Evolutionary conservation across 805 yeast species (phyloP), one percentile per base, ranked within the genome.

Genomic region (Saccharomyces mikatae): DNA sequence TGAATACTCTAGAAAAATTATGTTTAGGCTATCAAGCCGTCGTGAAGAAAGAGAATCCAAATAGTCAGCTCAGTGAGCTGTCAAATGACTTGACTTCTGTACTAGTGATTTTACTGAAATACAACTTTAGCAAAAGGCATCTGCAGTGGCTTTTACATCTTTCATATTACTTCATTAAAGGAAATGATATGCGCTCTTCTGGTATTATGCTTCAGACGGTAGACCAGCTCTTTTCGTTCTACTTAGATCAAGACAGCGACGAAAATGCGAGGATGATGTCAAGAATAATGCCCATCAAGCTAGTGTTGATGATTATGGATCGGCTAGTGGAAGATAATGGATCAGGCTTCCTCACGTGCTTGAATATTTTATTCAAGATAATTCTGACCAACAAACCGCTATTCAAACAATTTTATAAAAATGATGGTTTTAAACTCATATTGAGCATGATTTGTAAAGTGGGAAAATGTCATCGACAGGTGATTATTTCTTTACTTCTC

Each of bases 241-340:
- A 74, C 8, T 49, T 80, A 6, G 66, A 73, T 57, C 56, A 76
- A 54, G 66, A 78, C 65, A 55, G 78, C 41, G 60, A 76, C 57
- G 80, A 78, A 41, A 63, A 77, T 28, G 65, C 79, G 68, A 64
- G 77, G 68, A 60, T 76, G 69, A 60, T 78, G 75, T 27, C 49
- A 28, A 76, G 82, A 48, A 73, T 84, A 0, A 74, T 87, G 2
- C 79, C 88, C 0, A 75, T 84, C 5, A 86, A 84, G 62, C 84
- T 91, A 86, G 71, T 87, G 9, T 69, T 87, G 10, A 64, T 86
- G 13, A 63, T 86, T 11, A 69, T 79, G 48, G 65, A 64, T 56
- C 69, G 65, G 44, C 36, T 55, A 4, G 58, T 56, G 21, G 71
- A 65, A n/a, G 65, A 69, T 36, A 54, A 52, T 13, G 50, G 53